A percentile compares a stretch with the other conserved stretches of the same genome.
phyloP scores from a whole-genome alignment of 164 flowering plant genomes.

The Aristolochia fimbriata region DNA sequence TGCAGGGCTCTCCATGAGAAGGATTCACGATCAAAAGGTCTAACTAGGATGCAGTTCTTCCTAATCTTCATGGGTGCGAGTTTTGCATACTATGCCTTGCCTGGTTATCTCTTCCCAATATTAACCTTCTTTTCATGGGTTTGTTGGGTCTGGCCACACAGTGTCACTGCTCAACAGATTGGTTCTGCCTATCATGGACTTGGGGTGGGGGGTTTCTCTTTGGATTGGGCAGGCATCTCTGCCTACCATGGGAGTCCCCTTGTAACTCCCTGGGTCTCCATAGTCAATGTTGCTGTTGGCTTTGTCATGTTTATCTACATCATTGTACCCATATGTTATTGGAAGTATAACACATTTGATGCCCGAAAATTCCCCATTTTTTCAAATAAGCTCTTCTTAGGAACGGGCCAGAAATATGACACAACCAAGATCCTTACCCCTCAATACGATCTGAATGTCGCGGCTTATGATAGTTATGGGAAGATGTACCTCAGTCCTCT shows the following conservation, averaged over 20 bases:
- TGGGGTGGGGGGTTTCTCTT: conserved; percentile 85
- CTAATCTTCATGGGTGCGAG: conserved; percentile 59
- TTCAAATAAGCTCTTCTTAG: conserved; percentile 64
- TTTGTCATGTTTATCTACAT: conserved; percentile 87
- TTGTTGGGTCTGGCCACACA: conserved; percentile 82
- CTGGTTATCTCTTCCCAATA: conserved; percentile 83
- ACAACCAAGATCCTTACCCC: conserved; percentile 77
- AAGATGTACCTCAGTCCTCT: conserved; percentile 84
- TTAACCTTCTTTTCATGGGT: conserved; percentile 95
- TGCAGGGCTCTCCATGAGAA: conserved; percentile 90
- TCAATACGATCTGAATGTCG: conserved; percentile 53
- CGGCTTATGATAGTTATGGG: conserved; percentile 68
- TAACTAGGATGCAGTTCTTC: conserved; percentile 78
- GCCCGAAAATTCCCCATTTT: conserved; percentile 83
- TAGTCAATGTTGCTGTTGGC: conserved; percentile 44
- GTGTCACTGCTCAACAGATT: conserved; percentile 84
- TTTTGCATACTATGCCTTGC: conserved; percentile 67
- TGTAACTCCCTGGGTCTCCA: conserved; percentile 75
- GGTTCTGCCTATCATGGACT: conserved; percentile 93
- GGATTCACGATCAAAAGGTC: conserved; percentile 44
- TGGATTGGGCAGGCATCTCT: conserved; percentile 96
- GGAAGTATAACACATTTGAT: conserved; percentile 82
- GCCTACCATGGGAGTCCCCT: conserved; percentile 96
- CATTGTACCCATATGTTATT: conserved; percentile 76
- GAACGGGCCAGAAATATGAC: conserved; percentile 59